Base-by-base conservation (phyloP, 1,284 basidiomycete genomes). In the Apiotrichum sp. region DNA sequence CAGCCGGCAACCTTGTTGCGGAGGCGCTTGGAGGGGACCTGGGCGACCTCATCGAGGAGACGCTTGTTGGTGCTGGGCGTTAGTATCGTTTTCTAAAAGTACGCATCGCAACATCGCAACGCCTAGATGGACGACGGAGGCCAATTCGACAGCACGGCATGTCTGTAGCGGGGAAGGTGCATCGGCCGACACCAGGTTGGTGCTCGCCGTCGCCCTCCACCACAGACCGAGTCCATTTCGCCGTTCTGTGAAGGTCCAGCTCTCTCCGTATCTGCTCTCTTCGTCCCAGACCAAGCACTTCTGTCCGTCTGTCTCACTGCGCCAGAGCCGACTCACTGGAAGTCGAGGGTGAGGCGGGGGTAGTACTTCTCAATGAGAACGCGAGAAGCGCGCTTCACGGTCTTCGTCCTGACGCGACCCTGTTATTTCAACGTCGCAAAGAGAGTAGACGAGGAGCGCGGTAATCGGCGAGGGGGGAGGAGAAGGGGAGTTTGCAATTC, bases 351-450 rank as follows among this genome's bases (percentile, higher is more conserved):
- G 69, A 96, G 85, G 72, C 92, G 88, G 67, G 92, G 92, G 81
- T 93, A 95, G 84, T 98, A 99, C 84, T 98, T 97, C 86, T 99
- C 95, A 76, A 99, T 98, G 81, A 98, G 86, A 72, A 96, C 92
- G 68, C 95, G 88, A 69, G 93, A 95, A 76, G 95, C 95, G 81
- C 95, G 90, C 86, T 98, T 99, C 78, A 93, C 95, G 69, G 95
- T 99, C 84, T 99, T 99, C 73, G 95, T 99, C 77, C 95, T 90
- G 82, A 99, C 95, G 76, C 95, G 93, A 80, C 96, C 96, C 95
- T 97, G 79, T 52, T 56, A 41, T 41, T 41, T 14, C 6, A 6
- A 38, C 13, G 36, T 13, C 22, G 22, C 22, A 22, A 22, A 38
- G 39, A 41, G 38, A 11, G 5, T 4, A 32, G 29, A 13, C 9